Base-by-base conservation (phyloP, 2,329 filamentous ascomycete genomes). In the Hymenoscyphus repandus region DNA sequence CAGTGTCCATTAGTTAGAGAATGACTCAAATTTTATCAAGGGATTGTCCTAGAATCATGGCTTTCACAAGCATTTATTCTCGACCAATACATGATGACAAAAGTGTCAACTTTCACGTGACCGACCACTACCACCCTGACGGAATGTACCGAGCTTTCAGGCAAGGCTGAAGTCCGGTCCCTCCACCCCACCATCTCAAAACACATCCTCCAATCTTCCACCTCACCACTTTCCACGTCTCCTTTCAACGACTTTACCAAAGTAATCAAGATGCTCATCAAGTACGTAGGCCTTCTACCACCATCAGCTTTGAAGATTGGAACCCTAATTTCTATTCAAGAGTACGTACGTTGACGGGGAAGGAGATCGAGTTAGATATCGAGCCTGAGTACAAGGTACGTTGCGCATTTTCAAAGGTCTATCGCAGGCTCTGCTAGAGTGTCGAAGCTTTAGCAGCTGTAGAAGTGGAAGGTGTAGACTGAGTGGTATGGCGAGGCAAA, bases 361-460 rank as follows among this genome's bases (percentile, higher is more conserved):
- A 97, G 78, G 90, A 99, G 75, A 97, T 97, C 70, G 92, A 97
- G 78, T 83, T 99, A 64, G 91, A 97, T 68, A 95, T 99, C 68
- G 93, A 97, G 76, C 78, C 83, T 47, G 85, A 90, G 66, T 95
- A 95, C 79, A 96, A 91, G 80, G 91, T 95, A 72, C 12, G 47
- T 48, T 27, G 17, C 18, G 34, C 39, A 27, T 27, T 27, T 27
- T 7, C 4, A 4, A 27, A 27, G 22, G 22, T 27, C 22, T 27
- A 27, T 27, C 7, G 7, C 7, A 27, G 7, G 22, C 22, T 7
- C 22, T 27, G 4, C 22, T 27, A 4, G 22, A 7, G 22, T 27
- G 22, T 27, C 4, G 22, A n/a, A 5, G 31, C n/a, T 5, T 15
- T 7, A 15, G n/a, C 12, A 36, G 12, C 10, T 10, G 12, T 13